Evolutionary conservation across 169 alveolate species (phyloP).

Genomic region (Besnoitia besnoiti): DNA sequence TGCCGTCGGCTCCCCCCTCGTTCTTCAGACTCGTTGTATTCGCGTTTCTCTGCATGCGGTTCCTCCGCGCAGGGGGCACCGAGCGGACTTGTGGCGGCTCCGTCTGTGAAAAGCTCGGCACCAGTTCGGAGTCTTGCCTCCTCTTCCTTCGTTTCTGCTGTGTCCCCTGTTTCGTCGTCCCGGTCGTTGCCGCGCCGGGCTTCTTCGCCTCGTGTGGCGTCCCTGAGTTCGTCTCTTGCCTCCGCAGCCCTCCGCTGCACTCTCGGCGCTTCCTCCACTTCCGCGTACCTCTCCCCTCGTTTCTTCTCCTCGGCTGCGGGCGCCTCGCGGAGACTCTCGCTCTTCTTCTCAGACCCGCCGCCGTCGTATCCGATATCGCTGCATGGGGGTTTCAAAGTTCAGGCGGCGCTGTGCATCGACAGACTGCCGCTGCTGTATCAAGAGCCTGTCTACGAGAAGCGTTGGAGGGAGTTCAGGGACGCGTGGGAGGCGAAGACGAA

Average conservation of each 20-base stretch:
- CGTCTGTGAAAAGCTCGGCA: too few species aligned
- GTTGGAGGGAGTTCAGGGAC: slow-evolving; percentile 56
- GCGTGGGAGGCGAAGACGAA: slow-evolving; percentile 58
- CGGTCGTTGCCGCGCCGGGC: neutral
- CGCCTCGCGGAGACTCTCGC: neutral
- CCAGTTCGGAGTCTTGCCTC: too few species aligned
- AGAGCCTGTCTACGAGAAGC: slow-evolving; percentile 61
- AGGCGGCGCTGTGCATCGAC: slow-evolving; percentile 68
- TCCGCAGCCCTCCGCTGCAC: neutral
- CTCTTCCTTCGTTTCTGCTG: neutral
- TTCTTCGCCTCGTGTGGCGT: neutral
- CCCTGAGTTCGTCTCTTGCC: neutral
- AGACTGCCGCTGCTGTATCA: slow-evolving; percentile 70
- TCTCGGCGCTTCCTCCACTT: neutral
- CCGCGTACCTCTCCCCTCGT: neutral
- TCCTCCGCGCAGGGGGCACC: too few species aligned
- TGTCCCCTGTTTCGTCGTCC: neutral
- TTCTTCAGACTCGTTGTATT: too few species aligned
- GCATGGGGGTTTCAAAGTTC: slow-evolving; percentile 54
- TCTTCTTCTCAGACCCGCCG: slow-evolving; percentile 55
- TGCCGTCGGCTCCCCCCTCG: too few species aligned
- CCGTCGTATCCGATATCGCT: slow-evolving; percentile 56
- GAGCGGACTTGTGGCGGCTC: too few species aligned
- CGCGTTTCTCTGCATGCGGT: too few species aligned
- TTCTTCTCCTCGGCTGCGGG: neutral